Evolutionary conservation across 73 alveolate species (phyloP), one percentile per base, ranked within the genome.

Genomic region (Paramecium primaurelia): DNA sequence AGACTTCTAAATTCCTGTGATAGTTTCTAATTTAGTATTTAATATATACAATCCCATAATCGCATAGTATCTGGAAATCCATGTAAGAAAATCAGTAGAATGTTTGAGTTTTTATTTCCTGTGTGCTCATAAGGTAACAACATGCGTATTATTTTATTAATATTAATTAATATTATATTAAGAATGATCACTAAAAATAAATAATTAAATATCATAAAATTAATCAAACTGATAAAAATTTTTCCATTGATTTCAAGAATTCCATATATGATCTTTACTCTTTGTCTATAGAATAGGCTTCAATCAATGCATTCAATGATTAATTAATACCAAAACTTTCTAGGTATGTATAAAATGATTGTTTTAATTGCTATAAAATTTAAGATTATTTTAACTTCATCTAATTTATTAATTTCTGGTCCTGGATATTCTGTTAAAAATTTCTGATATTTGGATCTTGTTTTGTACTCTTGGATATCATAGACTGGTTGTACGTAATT

Each of bases 71-170:
- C 94, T n/a, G 94, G 94, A 26, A 71, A 89, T 12, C 94, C 94
- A 71, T 89, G 94, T 42, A 89, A 54, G 49, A 68, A 89, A 8
- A 89, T 71, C n/a, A 73, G 22, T 47, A 89, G 77, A 5, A 45
- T 89, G 51, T 89, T 71, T 30, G 92, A 71, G 8, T 89, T 83
- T 32, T 71, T 30, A 59, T 89, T 71, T 25, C 94, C 94, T 64
- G 94, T 71, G 54, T 71, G 92, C 28, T 89, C 94, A 71, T 71
- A 89, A 22, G 93, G 93, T 87, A 87, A 68, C 60, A 87, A 64
- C 84, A 64, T 64, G 69, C 22, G 69, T 54, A n/a, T 8, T 18
- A 54, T 18, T n/a, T 16, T 18, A 54, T 54, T 18, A n/a, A 16
- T 54, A 54, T 54, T 18, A 16, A 54, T 54, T n/a, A 54, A 54